phyloP scores from a whole-genome alignment of 257 asterid genomes.

The Paulownia fortunei region DNA sequence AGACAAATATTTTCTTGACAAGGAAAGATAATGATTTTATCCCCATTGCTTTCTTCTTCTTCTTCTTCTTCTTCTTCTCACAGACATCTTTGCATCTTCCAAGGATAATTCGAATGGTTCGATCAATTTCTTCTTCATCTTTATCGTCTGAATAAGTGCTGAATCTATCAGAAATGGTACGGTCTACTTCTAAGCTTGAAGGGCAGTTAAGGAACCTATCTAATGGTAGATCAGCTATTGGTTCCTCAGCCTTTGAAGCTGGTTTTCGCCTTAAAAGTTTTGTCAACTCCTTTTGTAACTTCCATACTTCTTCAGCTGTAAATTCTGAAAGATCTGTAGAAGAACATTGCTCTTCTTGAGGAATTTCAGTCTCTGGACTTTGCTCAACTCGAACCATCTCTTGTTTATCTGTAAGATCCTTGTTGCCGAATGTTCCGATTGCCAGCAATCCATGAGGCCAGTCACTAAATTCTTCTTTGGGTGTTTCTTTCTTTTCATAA shows the following conservation, averaged over 20 bases:
- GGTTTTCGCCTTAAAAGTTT: slow-evolving; percentile 57
- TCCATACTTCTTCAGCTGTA: slow-evolving; percentile 68
- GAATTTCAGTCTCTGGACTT: slow-evolving; percentile 29
- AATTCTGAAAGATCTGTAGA: slow-evolving; percentile 69
- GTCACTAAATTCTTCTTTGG: slow-evolving; percentile 56
- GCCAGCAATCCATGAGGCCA: slow-evolving; percentile 76
- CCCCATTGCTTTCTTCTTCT: slow-evolving; percentile 38
- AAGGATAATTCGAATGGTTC: slow-evolving; percentile 65
- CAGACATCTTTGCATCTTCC: slow-evolving; percentile 70
- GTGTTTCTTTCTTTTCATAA: slow-evolving; percentile 47
- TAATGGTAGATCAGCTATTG: slow-evolving; percentile 49
- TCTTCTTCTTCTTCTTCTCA: slow-evolving; percentile 39
- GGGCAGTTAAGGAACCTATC: slow-evolving; percentile 80
- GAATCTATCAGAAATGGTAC: slow-evolving; percentile 47
- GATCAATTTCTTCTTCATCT: slow-evolving; percentile 73
- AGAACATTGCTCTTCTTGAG: slow-evolving; percentile 42
- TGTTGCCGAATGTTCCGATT: slow-evolving; percentile 71
- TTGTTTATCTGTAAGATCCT: slow-evolving; percentile 37
- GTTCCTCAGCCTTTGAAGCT: slow-evolving; percentile 29
- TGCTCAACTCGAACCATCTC: slow-evolving; percentile 31
- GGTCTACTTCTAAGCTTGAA: slow-evolving; percentile 69
- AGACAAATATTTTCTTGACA: slow-evolving; percentile 70
- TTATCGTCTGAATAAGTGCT: slow-evolving; percentile 45
- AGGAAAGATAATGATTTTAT: slow-evolving; percentile 66
- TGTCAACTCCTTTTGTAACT: slow-evolving; percentile 54